phyloP scores from a whole-genome alignment of 2,329 filamentous ascomycete genomes.

The Beauveria rudraprayagi region DNA sequence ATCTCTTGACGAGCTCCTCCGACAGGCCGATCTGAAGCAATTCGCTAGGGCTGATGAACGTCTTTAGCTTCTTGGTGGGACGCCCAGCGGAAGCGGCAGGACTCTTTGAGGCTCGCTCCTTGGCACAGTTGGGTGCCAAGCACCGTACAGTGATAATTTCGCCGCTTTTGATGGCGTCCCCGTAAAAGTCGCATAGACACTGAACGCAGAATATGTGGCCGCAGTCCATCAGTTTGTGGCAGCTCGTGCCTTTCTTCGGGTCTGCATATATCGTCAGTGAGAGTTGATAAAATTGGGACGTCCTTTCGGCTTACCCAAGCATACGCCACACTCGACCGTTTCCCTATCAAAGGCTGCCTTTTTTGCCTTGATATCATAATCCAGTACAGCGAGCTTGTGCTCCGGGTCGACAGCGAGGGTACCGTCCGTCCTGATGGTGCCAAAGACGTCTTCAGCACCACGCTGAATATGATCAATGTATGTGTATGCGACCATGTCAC shows the following conservation, averaged over 20 bases:
- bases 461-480: slow-evolving; percentile 58
- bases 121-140: slow-evolving; percentile 69
- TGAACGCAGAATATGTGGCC: slow-evolving; percentile 82
- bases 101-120: slow-evolving; percentile 39
- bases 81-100: slow-evolving; percentile 16
- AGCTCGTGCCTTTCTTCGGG: slow-evolving; percentile 77
- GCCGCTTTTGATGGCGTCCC: slow-evolving; percentile 76
- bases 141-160: slow-evolving; percentile 75
- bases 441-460: slow-evolving; percentile 53
- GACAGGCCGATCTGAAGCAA: slow-evolving; percentile 68
- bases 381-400: slow-evolving; percentile 63
- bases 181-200: slow-evolving; percentile 90
- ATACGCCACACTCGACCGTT: slow-evolving; percentile 83
- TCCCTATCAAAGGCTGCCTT: slow-evolving; percentile 69
- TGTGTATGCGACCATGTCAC: slow-evolving; percentile 49
- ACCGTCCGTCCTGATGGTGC: slow-evolving; percentile 40
- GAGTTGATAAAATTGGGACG: neutral
- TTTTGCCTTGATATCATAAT: slow-evolving; percentile 69
- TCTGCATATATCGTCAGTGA: slow-evolving; percentile 37
- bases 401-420: slow-evolving; percentile 44
- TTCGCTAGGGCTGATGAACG: slow-evolving; percentile 72
- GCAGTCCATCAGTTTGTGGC: slow-evolving; percentile 76
- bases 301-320: slow-evolving; percentile 47
- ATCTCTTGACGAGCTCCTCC: slow-evolving; percentile 70
- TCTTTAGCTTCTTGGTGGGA: slow-evolving; percentile 47